A percentile compares a stretch with the other conserved stretches of the same genome.
phyloP scores from a whole-genome alignment of 768 basidiomycete genomes.

The Phlegmacium glaucopus region DNA sequence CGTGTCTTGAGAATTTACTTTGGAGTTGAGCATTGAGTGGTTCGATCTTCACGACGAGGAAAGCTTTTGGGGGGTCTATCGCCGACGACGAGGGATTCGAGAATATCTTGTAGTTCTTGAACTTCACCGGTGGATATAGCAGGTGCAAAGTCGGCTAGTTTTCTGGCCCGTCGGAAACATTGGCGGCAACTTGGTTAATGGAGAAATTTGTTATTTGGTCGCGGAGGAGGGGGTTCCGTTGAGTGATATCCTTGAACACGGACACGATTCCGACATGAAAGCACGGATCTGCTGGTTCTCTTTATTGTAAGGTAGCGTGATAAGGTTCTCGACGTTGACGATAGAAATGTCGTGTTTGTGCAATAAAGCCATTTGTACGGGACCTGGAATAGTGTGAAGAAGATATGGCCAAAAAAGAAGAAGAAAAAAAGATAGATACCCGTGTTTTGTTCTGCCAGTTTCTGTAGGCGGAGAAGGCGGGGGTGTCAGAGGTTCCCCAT shows the following conservation, averaged over 20 bases:
- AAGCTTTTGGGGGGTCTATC: slow-evolving; percentile 89
- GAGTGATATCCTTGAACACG: slow-evolving; percentile 98
- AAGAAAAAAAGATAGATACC: neutral
- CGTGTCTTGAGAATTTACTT: no score
- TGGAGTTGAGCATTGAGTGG: slow-evolving; percentile 96
- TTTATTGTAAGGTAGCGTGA: slow-evolving; percentile 80
- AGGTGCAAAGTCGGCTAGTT: slow-evolving; percentile 89
- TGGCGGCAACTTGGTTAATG: slow-evolving; percentile 87
- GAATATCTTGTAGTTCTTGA: slow-evolving; percentile 86
- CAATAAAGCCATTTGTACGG: slow-evolving; percentile 82
- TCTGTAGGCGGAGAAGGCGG: slow-evolving; percentile 27
- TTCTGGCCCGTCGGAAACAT: slow-evolving; percentile 98
- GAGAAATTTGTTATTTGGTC: slow-evolving; percentile 98
- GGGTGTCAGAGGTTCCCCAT: slow-evolving; percentile 45
- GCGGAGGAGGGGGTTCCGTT: slow-evolving; percentile 94
- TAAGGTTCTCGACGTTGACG: slow-evolving; percentile 83
- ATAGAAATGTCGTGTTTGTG: slow-evolving; percentile 84
- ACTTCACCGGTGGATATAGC: slow-evolving; percentile 95
- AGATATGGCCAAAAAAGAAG: neutral
- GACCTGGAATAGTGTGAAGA: slow-evolving; percentile 46
- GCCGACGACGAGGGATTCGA: slow-evolving; percentile 83
- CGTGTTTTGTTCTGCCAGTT: slow-evolving; percentile 4
- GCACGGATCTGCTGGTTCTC: slow-evolving; percentile 95
- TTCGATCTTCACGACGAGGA: slow-evolving; percentile 92
- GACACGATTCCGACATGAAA: slow-evolving; percentile 93